Evolutionary conservation across 306 rosid genomes (phyloP), one percentile per base, ranked within the genome.

Genomic region (Dryas alaskensis): DNA sequence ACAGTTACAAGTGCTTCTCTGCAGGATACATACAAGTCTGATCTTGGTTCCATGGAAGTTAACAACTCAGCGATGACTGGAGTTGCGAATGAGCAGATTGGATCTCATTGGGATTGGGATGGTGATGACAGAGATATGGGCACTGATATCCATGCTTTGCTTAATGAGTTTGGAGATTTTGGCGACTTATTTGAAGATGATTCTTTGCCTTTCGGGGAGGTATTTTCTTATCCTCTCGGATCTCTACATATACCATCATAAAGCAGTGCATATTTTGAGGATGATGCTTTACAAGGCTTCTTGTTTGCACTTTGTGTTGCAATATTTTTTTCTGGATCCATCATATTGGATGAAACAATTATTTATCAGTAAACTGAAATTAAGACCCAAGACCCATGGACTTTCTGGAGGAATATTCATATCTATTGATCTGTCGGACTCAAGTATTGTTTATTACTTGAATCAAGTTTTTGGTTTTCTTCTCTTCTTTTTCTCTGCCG

Each of bases 201-300:
- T 55, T 84, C 58, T 48, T 87, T 94, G 61, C 96, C 98, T 76
- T 94, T 94, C 70, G 98, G 98, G 78, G 97, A 94, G 98, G 98
- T 94, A 94, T 78, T 31, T 65, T 40, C 25, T 66, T 78, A 12
- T 55, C 69, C 16, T 51, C 53, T 63, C 12, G 8, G 13, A 50
- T 37, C 65, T 74, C 17, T 69, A 51, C 69, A 10, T 62, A 43
- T 53, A 39, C 45, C 22, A 4, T 46, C 72, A 57, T 60, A 55
- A 49, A 6, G 53, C 60, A 44, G 55, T 65, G 48, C 5, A 42
- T 8, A 39, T 54, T 49, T 47, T 48, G 31, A 19, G 46, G 6
- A 61, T 8, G 19, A 22, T 37, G 27, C 42, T 70, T 55, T 40
- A 19, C 47, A 43, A 31, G 42, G 74, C 65, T 13, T 37, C 4